phyloP scores from a whole-genome alignment of 192 early-diverging fungal species.

The Backusella sp. region DNA sequence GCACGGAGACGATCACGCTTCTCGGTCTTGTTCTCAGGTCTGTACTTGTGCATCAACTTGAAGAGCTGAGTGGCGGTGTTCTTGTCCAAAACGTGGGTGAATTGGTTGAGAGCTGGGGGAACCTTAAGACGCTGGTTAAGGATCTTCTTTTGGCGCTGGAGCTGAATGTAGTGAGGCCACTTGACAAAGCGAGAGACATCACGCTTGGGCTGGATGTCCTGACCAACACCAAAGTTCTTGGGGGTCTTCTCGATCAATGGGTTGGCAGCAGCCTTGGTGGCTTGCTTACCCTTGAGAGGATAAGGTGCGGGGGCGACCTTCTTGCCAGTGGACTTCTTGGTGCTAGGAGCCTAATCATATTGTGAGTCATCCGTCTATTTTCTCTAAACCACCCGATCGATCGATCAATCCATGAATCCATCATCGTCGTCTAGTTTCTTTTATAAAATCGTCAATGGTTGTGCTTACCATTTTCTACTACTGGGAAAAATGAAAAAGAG shows the following conservation, averaged over 20 bases:
- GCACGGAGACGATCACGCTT: slow-evolving; percentile 89
- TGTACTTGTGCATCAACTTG: slow-evolving; percentile 98
- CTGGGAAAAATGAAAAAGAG: not conserved
- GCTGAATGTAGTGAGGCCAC: slow-evolving; percentile 16
- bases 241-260: slow-evolving; percentile 94
- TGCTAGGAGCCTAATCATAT: slow-evolving; percentile 30
- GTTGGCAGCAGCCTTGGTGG: slow-evolving; percentile 71
- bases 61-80: slow-evolving; percentile 97
- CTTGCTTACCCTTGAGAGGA: slow-evolving; percentile 69
- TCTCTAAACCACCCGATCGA: too few relatives aligned
- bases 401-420: too few relatives aligned
- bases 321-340: slow-evolving; percentile 68
- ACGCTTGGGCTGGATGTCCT: slow-evolving; percentile 66
- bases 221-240: slow-evolving; percentile 93
- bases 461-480: not conserved
- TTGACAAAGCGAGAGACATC: too few relatives aligned
- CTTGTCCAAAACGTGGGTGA: slow-evolving; percentile 95
- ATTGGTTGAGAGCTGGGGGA: slow-evolving; percentile 98
- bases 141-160: slow-evolving; percentile 97
- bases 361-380: not conserved
- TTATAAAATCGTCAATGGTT: too few relatives aligned
- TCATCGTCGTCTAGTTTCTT: too few relatives aligned
- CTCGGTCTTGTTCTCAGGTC: slow-evolving; percentile 93
- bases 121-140: slow-evolving; percentile 97
- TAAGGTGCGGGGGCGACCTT: slow-evolving; percentile 93